Evolutionary conservation across 768 basidiomycete genomes (phyloP).

Genomic region (Lentinula edodes): DNA sequence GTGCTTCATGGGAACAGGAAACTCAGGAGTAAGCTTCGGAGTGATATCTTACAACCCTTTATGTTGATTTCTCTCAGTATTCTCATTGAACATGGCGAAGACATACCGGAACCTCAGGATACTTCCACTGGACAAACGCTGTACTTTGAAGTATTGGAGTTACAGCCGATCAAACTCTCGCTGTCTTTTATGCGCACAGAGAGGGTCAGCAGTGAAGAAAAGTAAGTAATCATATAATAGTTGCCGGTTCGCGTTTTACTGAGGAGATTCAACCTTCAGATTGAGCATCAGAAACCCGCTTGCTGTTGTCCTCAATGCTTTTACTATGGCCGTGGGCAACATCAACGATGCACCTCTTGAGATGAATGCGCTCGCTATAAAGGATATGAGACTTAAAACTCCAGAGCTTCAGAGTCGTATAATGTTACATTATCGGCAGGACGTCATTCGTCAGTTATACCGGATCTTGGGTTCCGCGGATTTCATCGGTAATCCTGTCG

Average conservation of each 20-base stretch:
- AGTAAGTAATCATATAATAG: constrained; percentile 44
- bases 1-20: constrained; percentile 83
- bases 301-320: constrained; percentile 87
- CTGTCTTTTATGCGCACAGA: constrained; percentile 98
- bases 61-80: constrained; percentile 36
- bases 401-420: constrained; percentile 84
- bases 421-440: constrained; percentile 88
- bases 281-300: constrained; percentile 83
- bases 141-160: constrained; percentile 93
- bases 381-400: constrained; percentile 85
- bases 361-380: constrained; percentile 89
- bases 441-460: constrained; percentile 90
- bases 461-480: constrained; percentile 97
- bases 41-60: neutral
- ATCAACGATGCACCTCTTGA: constrained; percentile 93
- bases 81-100: constrained; percentile 64
- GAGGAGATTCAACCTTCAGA: constrained; percentile 27
- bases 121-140: constrained; percentile 69
- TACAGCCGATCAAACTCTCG: constrained; percentile 90
- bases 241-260: neutral
- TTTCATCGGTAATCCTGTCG: constrained; percentile 94
- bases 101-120: constrained; percentile 65
- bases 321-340: constrained; percentile 97
- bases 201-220: constrained; percentile 86
- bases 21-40: constrained; percentile 57